Conservation (phyloP, 2,329 filamentous ascomycete genomes). For the Trichoderma lentiforme region DNA sequence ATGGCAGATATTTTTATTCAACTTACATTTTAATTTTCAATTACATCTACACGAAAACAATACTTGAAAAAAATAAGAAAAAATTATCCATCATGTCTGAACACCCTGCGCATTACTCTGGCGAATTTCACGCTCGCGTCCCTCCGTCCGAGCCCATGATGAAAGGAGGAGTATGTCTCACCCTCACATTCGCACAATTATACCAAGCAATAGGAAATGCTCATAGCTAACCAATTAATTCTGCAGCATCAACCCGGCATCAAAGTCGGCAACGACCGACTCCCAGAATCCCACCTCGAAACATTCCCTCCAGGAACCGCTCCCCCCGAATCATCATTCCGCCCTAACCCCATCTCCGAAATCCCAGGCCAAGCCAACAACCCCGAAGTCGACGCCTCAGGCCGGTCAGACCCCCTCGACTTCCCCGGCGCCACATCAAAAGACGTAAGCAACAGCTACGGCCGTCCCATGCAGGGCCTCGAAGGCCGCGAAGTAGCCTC, state of each 20-base stretch:
- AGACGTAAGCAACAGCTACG: constrained; percentile 42
- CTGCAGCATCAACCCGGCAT: constrained; percentile 61
- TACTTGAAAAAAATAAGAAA: neutral
- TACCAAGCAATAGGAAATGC: neutral
- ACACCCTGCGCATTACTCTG: neutral
- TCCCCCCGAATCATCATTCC: constrained; percentile 43
- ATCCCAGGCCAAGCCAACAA: constrained; percentile 36
- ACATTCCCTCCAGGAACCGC: constrained; percentile 61
- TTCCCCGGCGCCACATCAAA: constrained; percentile 44
- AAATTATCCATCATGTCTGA: neutral
- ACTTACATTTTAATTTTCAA: neutral
- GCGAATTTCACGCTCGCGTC: constrained; percentile 8
- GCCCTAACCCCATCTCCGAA: constrained; percentile 37
- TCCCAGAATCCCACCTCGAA: constrained; percentile 62
- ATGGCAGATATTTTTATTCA: neutral
- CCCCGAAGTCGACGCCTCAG: constrained; percentile 24
- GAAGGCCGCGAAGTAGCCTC: constrained; percentile 36
- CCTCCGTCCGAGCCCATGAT: constrained; percentile 17
- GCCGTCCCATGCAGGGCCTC: constrained; percentile 43
- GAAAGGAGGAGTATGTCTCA: constrained; percentile 19
- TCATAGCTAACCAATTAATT: neutral
- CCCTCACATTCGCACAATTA: neutral
- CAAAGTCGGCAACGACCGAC: constrained; percentile 55
- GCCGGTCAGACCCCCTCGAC: constrained; percentile 31
- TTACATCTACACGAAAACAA: neutral